These are phyloP conservation scores for Xylaria flabelliformis DNA, from an alignment of 495 filamentous ascomycete species.

Conservation along the genomic window DNA sequence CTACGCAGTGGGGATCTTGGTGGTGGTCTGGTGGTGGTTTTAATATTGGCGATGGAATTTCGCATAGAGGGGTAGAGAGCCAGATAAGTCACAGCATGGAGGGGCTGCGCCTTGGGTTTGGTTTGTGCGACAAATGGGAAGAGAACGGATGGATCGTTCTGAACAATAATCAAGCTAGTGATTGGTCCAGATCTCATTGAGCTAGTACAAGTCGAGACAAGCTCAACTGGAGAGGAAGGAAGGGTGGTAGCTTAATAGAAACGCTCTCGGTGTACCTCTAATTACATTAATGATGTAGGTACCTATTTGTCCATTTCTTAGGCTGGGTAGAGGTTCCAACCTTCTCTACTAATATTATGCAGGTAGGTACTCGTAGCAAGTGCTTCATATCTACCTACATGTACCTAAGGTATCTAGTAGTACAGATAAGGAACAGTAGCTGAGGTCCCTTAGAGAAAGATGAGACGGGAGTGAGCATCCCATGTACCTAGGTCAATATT, in stretches of 20 bases:
- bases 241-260: conserved; percentile 6
- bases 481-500: no score
- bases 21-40: conserved; percentile 16
- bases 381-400: no score
- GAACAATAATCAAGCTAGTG: conserved; percentile 13
- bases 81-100: conserved; percentile 22
- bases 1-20: conserved; percentile 17
- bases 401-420: no score
- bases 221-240: not conserved
- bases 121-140: conserved; percentile 24
- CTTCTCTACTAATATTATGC: not conserved
- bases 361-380: not conserved
- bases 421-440: no score
- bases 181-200: not conserved
- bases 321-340: no score
- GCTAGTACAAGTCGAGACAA: conserved; percentile 5
- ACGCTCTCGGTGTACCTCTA: not conserved
- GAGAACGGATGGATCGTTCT: conserved; percentile 8
- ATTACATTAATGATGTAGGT: not conserved
- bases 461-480: not conserved
- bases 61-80: conserved; percentile 26
- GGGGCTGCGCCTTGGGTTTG: conserved; percentile 8
- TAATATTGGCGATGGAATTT: conserved; percentile 15
- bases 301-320: not conserved
- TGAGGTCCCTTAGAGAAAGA: not conserved